Base-by-base conservation (phyloP, 129 eudicot genomes). In the Lactuca sativa region DNA sequence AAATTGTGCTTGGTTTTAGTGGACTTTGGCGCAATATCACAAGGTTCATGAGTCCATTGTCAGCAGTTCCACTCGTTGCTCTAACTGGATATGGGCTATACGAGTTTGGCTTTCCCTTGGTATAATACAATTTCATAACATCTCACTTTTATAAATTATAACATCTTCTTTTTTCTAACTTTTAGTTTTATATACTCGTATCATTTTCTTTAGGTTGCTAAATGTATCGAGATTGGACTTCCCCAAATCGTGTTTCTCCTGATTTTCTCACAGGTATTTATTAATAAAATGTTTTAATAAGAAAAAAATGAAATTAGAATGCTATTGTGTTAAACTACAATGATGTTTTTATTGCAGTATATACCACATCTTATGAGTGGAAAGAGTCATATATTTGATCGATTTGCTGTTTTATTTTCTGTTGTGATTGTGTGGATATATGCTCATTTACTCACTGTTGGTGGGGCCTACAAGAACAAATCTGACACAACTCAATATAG, bases 51-150 rank as follows among this genome's bases (percentile, higher is more conserved):
- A 93, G 99, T 79, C 97, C 99, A 36, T 86, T 93, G 14, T 84
- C 99, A 31, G 85, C 88, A 1, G 88, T 85, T 76, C 97, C 99
- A 48, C 69, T 93, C 81, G 97, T 93, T n/a, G 81, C 97, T 59
- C 82, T 93, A n/a, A 21, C 82, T 3, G 99, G 99, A 53, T 93
- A 77, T 68, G 99, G 99, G 14, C 80, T 93, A 37, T 93, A 89
- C 66, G 95, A 89, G 73, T 71, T 86, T 47, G 99, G 99, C 64
- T 93, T 93, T 82, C 98, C 99, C 34, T 82, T 84, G 92, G 99
- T 90, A 85, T 62, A 11, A 5, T 4, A 40, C 8, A 40, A 5
- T 7, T 40, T 6, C 12, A 10, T 10, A 3, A 11, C 7, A 9
- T 44, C 10, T 10, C 14, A 2, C 3, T 2, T 12, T 47, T 47